Evolutionary conservation across 768 basidiomycete genomes (phyloP), one percentile per base, ranked within the genome.

Genomic region (Lactarius deliciosus): DNA sequence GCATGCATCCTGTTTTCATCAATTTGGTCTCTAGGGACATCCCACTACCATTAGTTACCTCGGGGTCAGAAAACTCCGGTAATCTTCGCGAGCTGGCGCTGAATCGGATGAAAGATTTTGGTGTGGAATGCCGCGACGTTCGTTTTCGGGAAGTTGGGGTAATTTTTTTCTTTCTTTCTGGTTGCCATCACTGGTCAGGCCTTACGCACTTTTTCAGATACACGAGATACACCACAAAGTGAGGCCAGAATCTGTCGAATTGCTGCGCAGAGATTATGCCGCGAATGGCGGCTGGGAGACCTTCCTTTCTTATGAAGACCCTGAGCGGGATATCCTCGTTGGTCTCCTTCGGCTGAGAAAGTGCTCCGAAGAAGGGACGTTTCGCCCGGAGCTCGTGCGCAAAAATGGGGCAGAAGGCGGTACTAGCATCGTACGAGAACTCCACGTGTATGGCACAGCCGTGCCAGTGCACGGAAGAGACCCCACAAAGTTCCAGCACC

Each of bases 251-350:
- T 90, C 92, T 18, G 91, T 97, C 60, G 97, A 99, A 77, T 87
- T 99, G 5, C 86, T 99, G 40, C 86, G 97, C 65, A 84, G 97
- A 47, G 97, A 99, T 75, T 99, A 99, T 76, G 81, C 91, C 3
- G 97, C 97, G 36, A 99, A 98, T 74, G 96, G 96, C 7, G 96
- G 97, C 56, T 99, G 97, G 97, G 97, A 99, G 79, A 98, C 97
- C 1, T 99, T 99, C 85, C 79, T 99, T 6, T 96, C 96, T 34
- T 99, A 98, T 75, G 97, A 99, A 79, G 97, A 99, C 76, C 96
- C 97, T 7, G 94, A 95, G 77, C 87, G 86, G 62, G 97, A 99
- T 73, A 98, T 99, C 76, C 86, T 99, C 55, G 87, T 99, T 67
- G 97, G 97, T 25, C 79, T 99, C 34, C 82, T 99, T 45, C 86